phyloP scores from a whole-genome alignment of 148 eudicot species.

The Limonium bicolor region DNA sequence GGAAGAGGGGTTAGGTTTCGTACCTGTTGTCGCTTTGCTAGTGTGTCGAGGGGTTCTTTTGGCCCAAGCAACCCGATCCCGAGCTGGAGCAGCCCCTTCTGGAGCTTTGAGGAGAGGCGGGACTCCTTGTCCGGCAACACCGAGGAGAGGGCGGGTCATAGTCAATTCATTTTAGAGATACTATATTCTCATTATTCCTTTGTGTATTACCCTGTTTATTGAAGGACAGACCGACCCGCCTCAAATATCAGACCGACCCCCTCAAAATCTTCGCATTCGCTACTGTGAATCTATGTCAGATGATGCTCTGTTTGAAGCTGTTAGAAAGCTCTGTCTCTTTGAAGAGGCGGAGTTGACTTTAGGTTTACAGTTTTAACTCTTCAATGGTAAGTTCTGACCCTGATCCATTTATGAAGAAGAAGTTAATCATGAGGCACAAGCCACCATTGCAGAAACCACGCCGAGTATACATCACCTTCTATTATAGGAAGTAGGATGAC shows the following conservation, averaged over 20 bases:
- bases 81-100: no score
- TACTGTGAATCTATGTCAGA: constrained; percentile 26
- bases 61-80: no score
- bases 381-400: constrained; percentile 21
- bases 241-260: no score
- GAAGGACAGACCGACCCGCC: constrained; percentile 46
- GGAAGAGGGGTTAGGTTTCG: no score
- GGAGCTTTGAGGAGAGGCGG: no score
- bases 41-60: no score
- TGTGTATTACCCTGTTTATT: neutral
- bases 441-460: constrained; percentile 35
- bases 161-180: neutral
- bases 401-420: constrained; percentile 14
- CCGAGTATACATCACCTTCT: constrained; percentile 25
- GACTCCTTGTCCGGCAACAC: no score
- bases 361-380: constrained; percentile 9
- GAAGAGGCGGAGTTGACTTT: constrained; percentile 54
- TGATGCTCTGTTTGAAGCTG: constrained; percentile 27
- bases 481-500: constrained; percentile 24
- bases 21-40: no score
- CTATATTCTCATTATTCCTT: neutral
- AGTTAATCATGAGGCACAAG: constrained; percentile 33
- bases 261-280: constrained; percentile 44
- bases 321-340: constrained; percentile 27
- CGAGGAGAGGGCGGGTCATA: no score